Conservation (phyloP, 2,329 filamentous ascomycete genomes). For the Blastomyces gilchristii region DNA sequence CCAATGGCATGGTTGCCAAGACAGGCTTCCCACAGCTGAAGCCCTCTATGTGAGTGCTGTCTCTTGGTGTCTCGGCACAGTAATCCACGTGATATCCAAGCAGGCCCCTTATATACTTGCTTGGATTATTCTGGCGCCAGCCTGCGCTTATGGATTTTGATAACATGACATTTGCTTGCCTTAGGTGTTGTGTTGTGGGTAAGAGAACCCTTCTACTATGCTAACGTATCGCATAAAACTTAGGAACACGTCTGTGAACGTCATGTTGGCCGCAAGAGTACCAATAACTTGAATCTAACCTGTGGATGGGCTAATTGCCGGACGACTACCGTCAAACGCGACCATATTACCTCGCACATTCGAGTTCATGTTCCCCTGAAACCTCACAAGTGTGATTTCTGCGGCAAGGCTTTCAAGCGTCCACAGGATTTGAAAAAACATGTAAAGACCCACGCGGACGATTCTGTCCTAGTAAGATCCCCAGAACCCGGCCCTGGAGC, state of each 20-base stretch:
- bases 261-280: slow-evolving; percentile 97
- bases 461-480: slow-evolving; percentile 64
- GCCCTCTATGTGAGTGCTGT: slow-evolving; percentile 48
- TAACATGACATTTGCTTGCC: background rate
- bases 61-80: slow-evolving; percentile 8
- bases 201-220: background rate
- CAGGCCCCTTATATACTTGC: background rate
- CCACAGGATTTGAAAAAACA: slow-evolving; percentile 99
- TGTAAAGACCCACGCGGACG: slow-evolving; percentile 96
- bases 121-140: background rate
- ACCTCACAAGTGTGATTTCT: slow-evolving; percentile 98
- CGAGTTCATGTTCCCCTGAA: slow-evolving; percentile 97
- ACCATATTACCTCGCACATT: slow-evolving; percentile 98
- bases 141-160: background rate
- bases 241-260: slow-evolving; percentile 97
- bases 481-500: slow-evolving; percentile 46
- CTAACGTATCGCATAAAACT: background rate
- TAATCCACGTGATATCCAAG: slow-evolving; percentile 7
- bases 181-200: background rate
- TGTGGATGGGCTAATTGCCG: slow-evolving; percentile 96
- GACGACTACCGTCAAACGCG: slow-evolving; percentile 94
- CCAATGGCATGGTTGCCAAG: slow-evolving; percentile 54
- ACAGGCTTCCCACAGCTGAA: slow-evolving; percentile 49
- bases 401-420: slow-evolving; percentile 97
- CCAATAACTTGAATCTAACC: slow-evolving; percentile 94